Evolutionary conservation across 2,329 filamentous ascomycete species (phyloP), one percentile per base, ranked within the genome.

Genomic region (Pseudocercospora musae): DNA sequence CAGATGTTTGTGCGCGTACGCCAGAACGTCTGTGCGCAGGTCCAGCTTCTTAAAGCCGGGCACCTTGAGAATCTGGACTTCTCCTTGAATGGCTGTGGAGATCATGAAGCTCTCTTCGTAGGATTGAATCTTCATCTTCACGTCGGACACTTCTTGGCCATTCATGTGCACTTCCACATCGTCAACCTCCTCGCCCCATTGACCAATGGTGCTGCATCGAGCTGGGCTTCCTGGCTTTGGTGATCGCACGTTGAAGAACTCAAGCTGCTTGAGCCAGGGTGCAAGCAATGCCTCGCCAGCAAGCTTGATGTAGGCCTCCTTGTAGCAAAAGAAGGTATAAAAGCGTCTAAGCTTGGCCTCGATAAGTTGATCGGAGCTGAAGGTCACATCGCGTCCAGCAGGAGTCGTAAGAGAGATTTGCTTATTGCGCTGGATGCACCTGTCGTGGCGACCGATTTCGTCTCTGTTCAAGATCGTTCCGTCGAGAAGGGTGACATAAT

Each of bases 261-360:
- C 88, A 8, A 93, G 78, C 55, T 89, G 84, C 56, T 79, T 79
- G 54, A 94, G 80, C 90, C 90, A 94, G 3, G 81, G 80, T 0
- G 90, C 90, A 8, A 92, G 79, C 62, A 94, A 80, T 0, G 89
- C 90, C 70, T 93, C 89, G 25, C 90, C 90, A 29, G 89, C 90
- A 78, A 94, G 87, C 83, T 93, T 94, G 75, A 93, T 87, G 73
- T 91, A 93, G 0, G 89, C 87, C 78, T 94, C 90, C 69, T 91
- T 87, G 74, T 91, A 82, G 74, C 88, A 91, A 88, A 90, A 94
- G 62, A 89, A 85, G 0, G 89, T 84, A 73, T 92, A 94, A 73
- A 94, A 94, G 58, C 84, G 81, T 4, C 89, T 81, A 27, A 93
- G 78, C 71, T 87, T 87, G 21, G 78, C 81, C 63, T 89, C 87